phyloP scores from a whole-genome alignment of 352 stramenopile genomes.

The Phytophthora podocarpi region DNA sequence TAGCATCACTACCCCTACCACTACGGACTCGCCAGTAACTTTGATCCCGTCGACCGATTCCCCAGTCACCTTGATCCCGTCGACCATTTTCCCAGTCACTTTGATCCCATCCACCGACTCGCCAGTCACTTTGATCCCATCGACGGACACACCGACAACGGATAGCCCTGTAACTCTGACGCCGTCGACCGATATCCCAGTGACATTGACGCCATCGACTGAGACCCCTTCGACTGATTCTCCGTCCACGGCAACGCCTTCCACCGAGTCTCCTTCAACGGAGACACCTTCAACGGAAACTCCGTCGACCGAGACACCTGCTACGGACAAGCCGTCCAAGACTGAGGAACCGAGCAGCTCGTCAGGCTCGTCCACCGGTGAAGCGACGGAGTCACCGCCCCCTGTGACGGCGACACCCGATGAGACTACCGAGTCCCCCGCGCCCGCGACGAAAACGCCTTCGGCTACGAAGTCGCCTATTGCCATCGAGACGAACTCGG shows the following conservation, averaged over 20 bases:
- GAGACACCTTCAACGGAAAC: constrained; percentile 4
- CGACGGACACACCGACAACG: not conserved
- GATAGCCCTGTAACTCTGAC: constrained; percentile 2
- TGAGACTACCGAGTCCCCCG: constrained; percentile 21
- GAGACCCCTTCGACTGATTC: constrained; percentile 7
- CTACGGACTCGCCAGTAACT: constrained; percentile 22
- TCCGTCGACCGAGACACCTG: constrained; percentile 11
- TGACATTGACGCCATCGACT: constrained; percentile 2
- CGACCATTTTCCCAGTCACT: too few relatives aligned
- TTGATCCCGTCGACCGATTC: constrained; percentile 13
- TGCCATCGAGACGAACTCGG: constrained; percentile 51
- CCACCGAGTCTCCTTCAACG: constrained; percentile 5
- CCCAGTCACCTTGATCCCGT: not conserved
- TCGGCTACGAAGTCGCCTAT: constrained; percentile 38
- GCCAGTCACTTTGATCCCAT: constrained; percentile 11
- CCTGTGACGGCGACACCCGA: constrained; percentile 25
- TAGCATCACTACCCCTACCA: not conserved
- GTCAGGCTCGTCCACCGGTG: constrained; percentile 1
- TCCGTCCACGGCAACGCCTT: constrained; percentile 5
- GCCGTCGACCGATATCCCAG: not conserved
- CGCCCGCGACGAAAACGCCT: constrained; percentile 23
- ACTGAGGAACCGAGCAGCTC: constrained; percentile 15
- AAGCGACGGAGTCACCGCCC: constrained; percentile 17
- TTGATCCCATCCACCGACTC: too few relatives aligned
- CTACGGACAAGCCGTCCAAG: constrained; percentile 6